Evolutionary conservation across 768 basidiomycete species (phyloP), one percentile per base, ranked within the genome.

Genomic region (Tulasnella sp.): DNA sequence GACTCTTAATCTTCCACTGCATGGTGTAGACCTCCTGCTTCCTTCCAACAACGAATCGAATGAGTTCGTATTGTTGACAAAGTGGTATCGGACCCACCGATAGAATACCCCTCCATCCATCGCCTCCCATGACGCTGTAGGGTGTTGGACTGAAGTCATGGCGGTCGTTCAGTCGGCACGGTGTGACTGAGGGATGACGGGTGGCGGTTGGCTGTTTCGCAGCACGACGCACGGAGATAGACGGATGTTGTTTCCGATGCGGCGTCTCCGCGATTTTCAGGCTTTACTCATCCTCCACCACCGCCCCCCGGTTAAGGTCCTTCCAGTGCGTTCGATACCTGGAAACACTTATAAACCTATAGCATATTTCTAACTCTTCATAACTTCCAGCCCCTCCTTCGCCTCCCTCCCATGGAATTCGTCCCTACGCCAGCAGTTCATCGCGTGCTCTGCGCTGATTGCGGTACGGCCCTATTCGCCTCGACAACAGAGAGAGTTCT

Each of bases 81-180:
- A 40, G 24, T 41, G n/a, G 46, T 28, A 81, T 31, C 44, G 16
- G 41, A 80, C 69, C 42, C 34, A 83, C 84, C 93, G 88, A 84
- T 98, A 98, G 87, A 98, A 99, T 44, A 93, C 94, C 83, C 88
- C 92, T 37, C 93, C 94, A 85, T 93, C 90, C 92, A 98, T 95
- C 64, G 96, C 90, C 85, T 97, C 93, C 97, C 97, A 99, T 86
- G 91, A 90, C 42, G 91, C 86, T 3, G 94, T 94, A 1, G 95
- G 94, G 83, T 95, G 94, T 20, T 83, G 75, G 6, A 78, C 54
- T 24, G 79, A 76, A 14, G 81, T 75, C 81, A 80, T 82, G 7
- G 9, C 44, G 2, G 75, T 50, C 46, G 48, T 58, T 69, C 9
- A 18, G 12, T 69, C 34, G 64, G 31, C 34, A 31, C 64, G 64